These are phyloP conservation scores for Pachysolen tannophilus DNA, from an alignment of 805 yeast genomes.

Conservation along the genomic window DNA sequence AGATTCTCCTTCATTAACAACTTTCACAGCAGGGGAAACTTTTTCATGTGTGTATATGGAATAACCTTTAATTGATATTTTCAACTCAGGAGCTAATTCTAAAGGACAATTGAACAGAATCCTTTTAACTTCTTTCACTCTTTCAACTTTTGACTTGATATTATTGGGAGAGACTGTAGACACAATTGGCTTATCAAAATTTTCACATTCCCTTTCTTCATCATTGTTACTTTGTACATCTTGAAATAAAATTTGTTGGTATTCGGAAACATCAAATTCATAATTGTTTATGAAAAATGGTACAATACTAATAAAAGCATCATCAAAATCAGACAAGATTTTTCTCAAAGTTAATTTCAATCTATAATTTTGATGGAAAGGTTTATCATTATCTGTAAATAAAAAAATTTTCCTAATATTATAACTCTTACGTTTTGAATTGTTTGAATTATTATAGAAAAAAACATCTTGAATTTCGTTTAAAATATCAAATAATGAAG, in stretches of 20 bases:
- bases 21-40: constrained; percentile 37
- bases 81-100: constrained; percentile 43
- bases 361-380: constrained; percentile 35
- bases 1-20: constrained; percentile 46
- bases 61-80: constrained; percentile 67
- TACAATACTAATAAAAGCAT: constrained; percentile 41
- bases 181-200: constrained; percentile 23
- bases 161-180: constrained; percentile 32
- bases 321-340: constrained; percentile 52
- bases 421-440: constrained; percentile 30
- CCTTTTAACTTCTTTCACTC: constrained; percentile 56
- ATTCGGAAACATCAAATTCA: constrained; percentile 39
- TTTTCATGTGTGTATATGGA: constrained; percentile 50
- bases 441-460: constrained; percentile 22
- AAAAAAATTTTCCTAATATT: constrained; percentile 55
- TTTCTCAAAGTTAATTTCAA: constrained; percentile 43
- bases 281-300: constrained; percentile 50
- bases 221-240: constrained; percentile 4
- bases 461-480: constrained; percentile 50
- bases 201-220: constrained; percentile 7
- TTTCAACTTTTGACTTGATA: constrained; percentile 40
- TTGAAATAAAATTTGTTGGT: constrained; percentile 41
- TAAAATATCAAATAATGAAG: constrained; percentile 35
- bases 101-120: constrained; percentile 56
- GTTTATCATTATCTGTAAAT: constrained; percentile 71